These are phyloP conservation scores for Saccharomycopsis sp. DNA, from an alignment of 805 yeast genomes.

Conservation along the genomic window DNA sequence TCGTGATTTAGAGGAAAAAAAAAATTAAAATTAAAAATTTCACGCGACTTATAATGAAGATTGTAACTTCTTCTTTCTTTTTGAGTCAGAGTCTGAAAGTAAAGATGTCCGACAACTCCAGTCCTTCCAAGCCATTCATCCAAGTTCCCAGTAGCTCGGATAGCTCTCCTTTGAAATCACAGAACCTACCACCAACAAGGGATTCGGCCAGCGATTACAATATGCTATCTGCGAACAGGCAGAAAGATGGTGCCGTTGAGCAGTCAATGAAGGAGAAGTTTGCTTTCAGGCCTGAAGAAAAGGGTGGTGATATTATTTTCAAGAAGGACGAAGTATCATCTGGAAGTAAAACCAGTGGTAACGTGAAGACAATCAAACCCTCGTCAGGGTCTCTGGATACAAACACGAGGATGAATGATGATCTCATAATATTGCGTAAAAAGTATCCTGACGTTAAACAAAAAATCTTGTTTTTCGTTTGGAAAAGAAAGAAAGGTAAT, in stretches of 20 bases:
- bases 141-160: constrained; percentile 20
- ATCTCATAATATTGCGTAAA: constrained; percentile 27
- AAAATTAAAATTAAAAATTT: constrained; percentile 3
- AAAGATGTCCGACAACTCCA: constrained; percentile 3
- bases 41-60: not conserved
- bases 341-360: too few species aligned
- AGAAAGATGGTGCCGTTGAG: too few species aligned
- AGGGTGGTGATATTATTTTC: too few species aligned
- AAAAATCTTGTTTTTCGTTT: constrained; percentile 26
- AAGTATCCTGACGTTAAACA: constrained; percentile 28
- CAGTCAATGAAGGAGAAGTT: too few species aligned
- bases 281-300: too few species aligned
- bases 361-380: too few species aligned
- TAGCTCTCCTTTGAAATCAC: constrained; percentile 10
- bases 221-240: constrained; percentile 6
- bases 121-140: constrained; percentile 10
- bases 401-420: constrained; percentile 23
- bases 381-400: not conserved
- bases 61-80: not conserved
- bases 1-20: constrained; percentile 8
- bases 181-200: constrained; percentile 10
- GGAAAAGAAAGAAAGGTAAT: constrained; percentile 26
- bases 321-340: too few species aligned
- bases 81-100: not conserved
- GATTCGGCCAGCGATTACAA: constrained; percentile 8